These are phyloP conservation scores for Stromatinia cepivora DNA, from an alignment of 2,329 filamentous ascomycete genomes.

Conservation along the genomic window DNA sequence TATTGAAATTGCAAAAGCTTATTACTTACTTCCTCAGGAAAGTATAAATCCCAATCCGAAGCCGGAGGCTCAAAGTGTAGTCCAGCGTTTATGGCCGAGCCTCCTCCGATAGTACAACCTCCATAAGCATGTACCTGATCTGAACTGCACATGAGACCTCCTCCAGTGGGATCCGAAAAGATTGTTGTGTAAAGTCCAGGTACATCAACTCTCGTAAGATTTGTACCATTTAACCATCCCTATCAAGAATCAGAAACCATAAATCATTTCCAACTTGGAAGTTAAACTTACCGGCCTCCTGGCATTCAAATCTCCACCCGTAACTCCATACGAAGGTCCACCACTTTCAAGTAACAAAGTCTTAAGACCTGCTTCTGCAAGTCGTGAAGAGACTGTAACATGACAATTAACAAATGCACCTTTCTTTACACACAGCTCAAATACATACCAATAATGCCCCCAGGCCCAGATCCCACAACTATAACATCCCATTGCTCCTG, in stretches of 20 bases:
- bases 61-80: slow-evolving; percentile 55
- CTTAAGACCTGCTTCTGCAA: slow-evolving; percentile 53
- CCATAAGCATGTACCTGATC: slow-evolving; percentile 46
- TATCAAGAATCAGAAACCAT: neutral
- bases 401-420: neutral
- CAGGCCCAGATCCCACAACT: slow-evolving; percentile 51
- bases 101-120: slow-evolving; percentile 54
- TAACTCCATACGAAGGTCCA: slow-evolving; percentile 51
- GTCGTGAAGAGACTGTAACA: slow-evolving; percentile 44
- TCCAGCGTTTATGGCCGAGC: slow-evolving; percentile 55
- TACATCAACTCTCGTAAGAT: slow-evolving; percentile 53
- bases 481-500: slow-evolving; percentile 42
- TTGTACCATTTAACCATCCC: slow-evolving; percentile 49
- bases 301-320: slow-evolving; percentile 46
- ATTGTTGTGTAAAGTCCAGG: slow-evolving; percentile 53
- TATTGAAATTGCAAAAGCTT: neutral
- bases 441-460: slow-evolving; percentile 47
- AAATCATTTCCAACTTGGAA: neutral
- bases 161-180: slow-evolving; percentile 43
- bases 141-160: slow-evolving; percentile 46
- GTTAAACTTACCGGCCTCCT: slow-evolving; percentile 40
- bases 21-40: slow-evolving; percentile 43
- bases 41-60: slow-evolving; percentile 53
- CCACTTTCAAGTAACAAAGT: slow-evolving; percentile 55
- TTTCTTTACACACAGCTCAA: neutral